Evolutionary conservation across 2,329 filamentous ascomycete genomes (phyloP).

Genomic region (Metarhizium anisopliae): DNA sequence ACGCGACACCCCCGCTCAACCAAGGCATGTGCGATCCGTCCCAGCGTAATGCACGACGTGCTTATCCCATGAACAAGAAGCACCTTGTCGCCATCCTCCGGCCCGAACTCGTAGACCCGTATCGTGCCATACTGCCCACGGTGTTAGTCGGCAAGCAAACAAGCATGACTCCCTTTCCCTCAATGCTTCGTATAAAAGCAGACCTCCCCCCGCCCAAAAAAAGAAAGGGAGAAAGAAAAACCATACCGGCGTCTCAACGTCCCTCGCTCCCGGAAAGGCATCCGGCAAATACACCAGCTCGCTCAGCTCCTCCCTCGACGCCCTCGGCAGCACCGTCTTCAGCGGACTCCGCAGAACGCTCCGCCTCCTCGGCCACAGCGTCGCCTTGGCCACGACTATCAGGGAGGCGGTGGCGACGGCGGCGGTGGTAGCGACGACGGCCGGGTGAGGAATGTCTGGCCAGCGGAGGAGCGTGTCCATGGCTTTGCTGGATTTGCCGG

Average conservation of each 20-base stretch:
- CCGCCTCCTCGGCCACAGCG: conserved; percentile 31
- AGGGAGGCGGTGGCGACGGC: conserved; percentile 32
- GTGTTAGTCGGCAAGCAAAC: neutral
- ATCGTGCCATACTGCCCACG: conserved; percentile 55
- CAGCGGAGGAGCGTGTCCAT: conserved; percentile 9
- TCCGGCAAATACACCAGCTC: conserved; percentile 53
- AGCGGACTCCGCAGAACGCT: conserved; percentile 36
- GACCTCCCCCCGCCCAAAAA: too few species aligned
- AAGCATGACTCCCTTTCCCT: neutral
- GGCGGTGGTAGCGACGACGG: conserved; percentile 29
- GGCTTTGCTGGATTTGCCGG: conserved; percentile 6
- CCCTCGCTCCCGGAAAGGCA: conserved; percentile 61
- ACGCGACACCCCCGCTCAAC: conserved; percentile 65
- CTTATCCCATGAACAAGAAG: conserved; percentile 77
- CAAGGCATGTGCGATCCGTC: conserved; percentile 56
- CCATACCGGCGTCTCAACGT: conserved; percentile 58
- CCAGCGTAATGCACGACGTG: conserved; percentile 68
- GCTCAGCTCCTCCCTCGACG: conserved; percentile 27
- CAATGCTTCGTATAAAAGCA: too few species aligned
- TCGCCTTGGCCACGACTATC: conserved; percentile 22
- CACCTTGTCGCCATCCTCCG: conserved; percentile 62
- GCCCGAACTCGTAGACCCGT: conserved; percentile 76
- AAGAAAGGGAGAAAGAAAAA: neutral
- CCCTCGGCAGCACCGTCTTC: conserved; percentile 27
- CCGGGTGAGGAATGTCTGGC: conserved; percentile 8